Conservation (phyloP, 129 eudicot genomes). For the Ambrosia trifida region DNA sequence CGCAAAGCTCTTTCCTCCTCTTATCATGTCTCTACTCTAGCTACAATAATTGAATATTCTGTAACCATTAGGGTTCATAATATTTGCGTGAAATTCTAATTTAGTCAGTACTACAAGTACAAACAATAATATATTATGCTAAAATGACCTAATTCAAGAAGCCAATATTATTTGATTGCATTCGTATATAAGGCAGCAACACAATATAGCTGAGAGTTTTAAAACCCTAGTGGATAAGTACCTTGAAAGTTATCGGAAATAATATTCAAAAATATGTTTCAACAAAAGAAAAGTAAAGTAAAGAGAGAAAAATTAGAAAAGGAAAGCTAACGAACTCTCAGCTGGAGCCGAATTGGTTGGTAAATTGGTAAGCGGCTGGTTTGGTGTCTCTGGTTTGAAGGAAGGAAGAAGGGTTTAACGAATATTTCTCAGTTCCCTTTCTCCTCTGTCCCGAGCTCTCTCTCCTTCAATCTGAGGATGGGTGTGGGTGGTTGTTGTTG, state of each 20-base stretch:
- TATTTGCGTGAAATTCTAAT: neutral
- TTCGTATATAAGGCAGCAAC: neutral
- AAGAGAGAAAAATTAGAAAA: no score
- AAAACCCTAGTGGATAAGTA: conserved; percentile 1
- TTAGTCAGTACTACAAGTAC: neutral
- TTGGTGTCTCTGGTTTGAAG: no score
- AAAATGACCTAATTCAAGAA: neutral
- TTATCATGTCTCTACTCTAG: conserved; percentile 48
- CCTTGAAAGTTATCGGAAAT: no score
- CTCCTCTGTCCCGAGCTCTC: no score
- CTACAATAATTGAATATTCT: neutral
- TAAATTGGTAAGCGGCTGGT: no score
- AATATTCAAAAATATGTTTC: neutral
- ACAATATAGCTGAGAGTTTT: neutral
- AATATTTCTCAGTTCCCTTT: no score
- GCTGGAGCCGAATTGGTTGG: no score
- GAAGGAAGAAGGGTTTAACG: no score
- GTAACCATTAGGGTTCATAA: conserved; percentile 9
- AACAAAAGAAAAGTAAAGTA: neutral
- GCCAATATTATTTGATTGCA: neutral
- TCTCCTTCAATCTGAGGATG: no score
- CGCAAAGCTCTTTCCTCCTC: conserved; percentile 77
- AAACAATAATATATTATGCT: neutral
- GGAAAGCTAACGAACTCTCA: no score
- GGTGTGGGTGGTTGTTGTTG: no score